Conservation (phyloP, 225 moss, liverwort and hornwort genomes). For the Anthoceros angustus region DNA sequence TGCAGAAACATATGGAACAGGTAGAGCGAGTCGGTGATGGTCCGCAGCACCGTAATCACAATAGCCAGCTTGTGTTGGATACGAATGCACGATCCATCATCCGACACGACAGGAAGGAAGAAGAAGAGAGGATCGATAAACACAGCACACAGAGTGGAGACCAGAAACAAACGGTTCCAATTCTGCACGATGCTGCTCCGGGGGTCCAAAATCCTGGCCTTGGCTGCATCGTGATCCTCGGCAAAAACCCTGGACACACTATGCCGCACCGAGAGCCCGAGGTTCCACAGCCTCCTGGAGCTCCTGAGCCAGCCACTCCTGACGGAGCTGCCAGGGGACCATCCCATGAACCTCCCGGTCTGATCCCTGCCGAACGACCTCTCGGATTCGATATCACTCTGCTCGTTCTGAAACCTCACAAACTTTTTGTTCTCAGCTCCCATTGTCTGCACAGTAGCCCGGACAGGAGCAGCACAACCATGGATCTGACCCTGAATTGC, state of each 20-base stretch:
- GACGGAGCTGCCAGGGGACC: conserved; percentile 9
- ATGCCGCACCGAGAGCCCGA: conserved; percentile 44
- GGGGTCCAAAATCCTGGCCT: conserved; percentile 41
- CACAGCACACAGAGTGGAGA: conserved; percentile 57
- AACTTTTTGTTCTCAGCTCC: neutral
- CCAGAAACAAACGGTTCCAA: conserved; percentile 68
- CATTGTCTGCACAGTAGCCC: neutral
- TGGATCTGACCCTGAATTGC: neutral
- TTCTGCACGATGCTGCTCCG: conserved; percentile 26
- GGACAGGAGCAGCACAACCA: neutral
- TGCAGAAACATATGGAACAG: conserved; percentile 65
- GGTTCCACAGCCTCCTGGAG: conserved; percentile 42
- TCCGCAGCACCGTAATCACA: conserved; percentile 58
- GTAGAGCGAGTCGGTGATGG: conserved; percentile 60
- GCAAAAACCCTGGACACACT: conserved; percentile 31
- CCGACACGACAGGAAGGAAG: conserved; percentile 57
- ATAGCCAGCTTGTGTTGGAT: conserved; percentile 41
- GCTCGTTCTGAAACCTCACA: conserved; percentile 4
- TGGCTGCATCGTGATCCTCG: conserved; percentile 22
- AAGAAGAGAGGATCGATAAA: conserved; percentile 79
- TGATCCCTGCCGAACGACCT: neutral
- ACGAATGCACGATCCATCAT: conserved; percentile 24
- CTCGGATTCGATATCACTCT: neutral
- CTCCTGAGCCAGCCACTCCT: conserved; percentile 46
- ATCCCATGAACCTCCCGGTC: neutral